Conservation (phyloP, 2,329 filamentous ascomycete species). For the Diaporthe destruens region DNA sequence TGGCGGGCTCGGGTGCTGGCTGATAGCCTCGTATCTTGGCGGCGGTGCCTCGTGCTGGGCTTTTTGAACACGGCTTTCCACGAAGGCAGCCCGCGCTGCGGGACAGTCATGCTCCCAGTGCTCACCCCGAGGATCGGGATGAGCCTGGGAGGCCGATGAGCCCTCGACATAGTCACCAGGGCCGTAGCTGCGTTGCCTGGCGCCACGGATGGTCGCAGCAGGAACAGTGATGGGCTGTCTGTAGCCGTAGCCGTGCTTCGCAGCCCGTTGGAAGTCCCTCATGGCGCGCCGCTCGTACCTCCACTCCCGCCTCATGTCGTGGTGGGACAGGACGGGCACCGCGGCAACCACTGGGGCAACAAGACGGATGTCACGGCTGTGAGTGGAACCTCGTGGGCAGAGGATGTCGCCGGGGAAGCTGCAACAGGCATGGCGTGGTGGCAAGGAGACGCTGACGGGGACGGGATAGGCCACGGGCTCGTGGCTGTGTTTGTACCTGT, state of each 20-base stretch:
- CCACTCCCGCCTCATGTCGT: conserved; percentile 37
- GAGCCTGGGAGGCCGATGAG: background rate
- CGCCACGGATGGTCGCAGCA: background rate
- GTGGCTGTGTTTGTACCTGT: conserved; percentile 14
- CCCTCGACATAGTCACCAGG: background rate
- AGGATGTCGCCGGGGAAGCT: conserved; percentile 13
- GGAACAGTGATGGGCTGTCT: conserved; percentile 11
- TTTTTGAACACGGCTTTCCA: background rate
- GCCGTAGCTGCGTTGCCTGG: background rate
- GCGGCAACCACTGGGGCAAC: background rate
- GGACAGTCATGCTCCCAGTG: conserved; percentile 14
- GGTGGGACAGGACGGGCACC: conserved; percentile 15
- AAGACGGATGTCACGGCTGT: background rate
- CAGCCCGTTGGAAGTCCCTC: conserved; percentile 38
- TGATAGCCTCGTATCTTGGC: conserved; percentile 36
- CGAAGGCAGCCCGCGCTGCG: background rate
- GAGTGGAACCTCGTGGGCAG: conserved; percentile 1
- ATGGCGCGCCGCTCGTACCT: conserved; percentile 39
- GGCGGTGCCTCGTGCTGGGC: conserved; percentile 26
- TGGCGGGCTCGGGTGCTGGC: conserved; percentile 3
- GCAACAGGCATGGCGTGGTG: conserved; percentile 1
- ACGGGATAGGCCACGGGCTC: background rate
- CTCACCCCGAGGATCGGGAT: background rate
- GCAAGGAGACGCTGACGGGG: background rate
- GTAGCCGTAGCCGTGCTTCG: conserved; percentile 25